Evolutionary conservation across 352 stramenopile genomes (phyloP).

Genomic region (Pythium chondricola): DNA sequence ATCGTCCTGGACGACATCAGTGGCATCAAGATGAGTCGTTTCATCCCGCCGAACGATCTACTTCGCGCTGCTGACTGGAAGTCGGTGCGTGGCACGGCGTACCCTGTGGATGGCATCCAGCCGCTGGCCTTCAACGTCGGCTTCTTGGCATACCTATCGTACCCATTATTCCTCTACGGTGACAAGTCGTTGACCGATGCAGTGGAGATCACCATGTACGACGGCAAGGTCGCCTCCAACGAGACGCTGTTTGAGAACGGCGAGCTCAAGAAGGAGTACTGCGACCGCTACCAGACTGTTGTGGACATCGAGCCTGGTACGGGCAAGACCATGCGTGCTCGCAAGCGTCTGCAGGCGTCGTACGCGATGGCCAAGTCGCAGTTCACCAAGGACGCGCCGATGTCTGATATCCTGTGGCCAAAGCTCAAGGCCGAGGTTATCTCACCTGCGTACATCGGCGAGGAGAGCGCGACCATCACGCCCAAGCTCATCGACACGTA

Average conservation of each 20-base stretch:
- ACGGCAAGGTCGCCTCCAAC: slow-evolving; percentile 31
- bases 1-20: slow-evolving; percentile 31
- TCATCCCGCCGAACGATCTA: slow-evolving; percentile 31
- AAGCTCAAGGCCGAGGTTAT: slow-evolving; percentile 39
- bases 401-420: slow-evolving; percentile 58
- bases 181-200: slow-evolving; percentile 33
- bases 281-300: slow-evolving; percentile 37
- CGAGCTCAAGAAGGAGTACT: slow-evolving; percentile 30
- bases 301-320: slow-evolving; percentile 56
- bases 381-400: slow-evolving; percentile 22
- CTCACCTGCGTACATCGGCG: slow-evolving; percentile 46
- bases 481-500: slow-evolving; percentile 35
- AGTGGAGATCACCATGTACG: slow-evolving; percentile 47
- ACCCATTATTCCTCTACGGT: slow-evolving; percentile 58
- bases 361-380: slow-evolving; percentile 36
- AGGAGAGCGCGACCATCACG: slow-evolving; percentile 40
- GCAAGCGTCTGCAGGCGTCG: slow-evolving; percentile 48
- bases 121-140: slow-evolving; percentile 55
- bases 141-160: slow-evolving; percentile 69
- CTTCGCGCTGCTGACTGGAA: slow-evolving; percentile 30
- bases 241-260: slow-evolving; percentile 39
- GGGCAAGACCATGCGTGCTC: slow-evolving; percentile 54
- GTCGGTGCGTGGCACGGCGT: slow-evolving; percentile 28
- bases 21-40: slow-evolving; percentile 44
- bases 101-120: slow-evolving; percentile 63